phyloP scores from a whole-genome alignment of 257 asterid species.

The Lithospermum erythrorhizon region DNA sequence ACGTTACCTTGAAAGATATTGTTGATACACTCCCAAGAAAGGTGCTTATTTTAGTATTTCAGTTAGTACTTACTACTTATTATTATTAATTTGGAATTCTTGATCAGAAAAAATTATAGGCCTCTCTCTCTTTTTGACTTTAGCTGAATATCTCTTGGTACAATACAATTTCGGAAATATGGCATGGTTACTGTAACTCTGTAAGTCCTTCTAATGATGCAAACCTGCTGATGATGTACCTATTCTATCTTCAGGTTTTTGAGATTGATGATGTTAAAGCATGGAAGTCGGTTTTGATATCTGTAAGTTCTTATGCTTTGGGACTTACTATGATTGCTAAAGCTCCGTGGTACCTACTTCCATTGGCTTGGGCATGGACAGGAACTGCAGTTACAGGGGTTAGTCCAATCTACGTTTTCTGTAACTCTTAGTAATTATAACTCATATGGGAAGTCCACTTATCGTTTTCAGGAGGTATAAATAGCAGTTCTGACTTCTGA shows the following conservation, averaged over 20 bases:
- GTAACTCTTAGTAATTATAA: not conserved
- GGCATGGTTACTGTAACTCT: too few relatives aligned
- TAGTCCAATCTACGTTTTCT: conserved; percentile 20
- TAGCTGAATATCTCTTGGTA: too few relatives aligned
- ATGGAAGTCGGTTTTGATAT: conserved; percentile 76
- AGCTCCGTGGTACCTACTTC: conserved; percentile 98
- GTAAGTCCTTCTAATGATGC: too few relatives aligned
- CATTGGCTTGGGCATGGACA: conserved; percentile 98
- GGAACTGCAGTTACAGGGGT: conserved; percentile 99
- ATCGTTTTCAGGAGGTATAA: not conserved
- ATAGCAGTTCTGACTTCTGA: too few relatives aligned
- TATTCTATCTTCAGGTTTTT: conserved; percentile 42
- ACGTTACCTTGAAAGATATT: conserved; percentile 61
- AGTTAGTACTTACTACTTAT: not conserved
- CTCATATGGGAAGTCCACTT: not conserved
- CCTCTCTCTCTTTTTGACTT: too few relatives aligned
- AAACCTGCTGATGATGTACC: not conserved
- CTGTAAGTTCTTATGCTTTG: conserved; percentile 65
- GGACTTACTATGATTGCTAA: conserved; percentile 85
- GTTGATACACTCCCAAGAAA: conserved; percentile 70
- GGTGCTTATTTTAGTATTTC: conserved; percentile 26
- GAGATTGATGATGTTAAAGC: conserved; percentile 87
- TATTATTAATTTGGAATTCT: not conserved
- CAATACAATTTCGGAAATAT: too few relatives aligned
- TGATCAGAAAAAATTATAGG: not conserved